phyloP scores from a whole-genome alignment of 1,284 basidiomycete species.

The Ustilago sp. region DNA sequence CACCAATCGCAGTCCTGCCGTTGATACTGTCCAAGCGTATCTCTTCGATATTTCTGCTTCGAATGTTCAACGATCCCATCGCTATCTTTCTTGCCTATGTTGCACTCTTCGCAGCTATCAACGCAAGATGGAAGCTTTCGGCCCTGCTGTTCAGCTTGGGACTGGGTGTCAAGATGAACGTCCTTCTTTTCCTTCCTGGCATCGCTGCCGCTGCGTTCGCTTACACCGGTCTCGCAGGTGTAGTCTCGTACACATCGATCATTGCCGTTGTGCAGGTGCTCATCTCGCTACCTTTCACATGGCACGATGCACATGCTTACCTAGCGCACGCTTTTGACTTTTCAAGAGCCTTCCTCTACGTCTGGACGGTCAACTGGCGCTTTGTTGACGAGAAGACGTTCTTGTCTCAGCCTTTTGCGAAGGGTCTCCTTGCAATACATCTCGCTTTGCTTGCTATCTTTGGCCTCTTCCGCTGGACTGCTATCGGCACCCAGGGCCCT shows the following conservation, averaged over 20 bases:
- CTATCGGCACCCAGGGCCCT: constrained; percentile 77
- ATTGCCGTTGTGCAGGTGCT: constrained; percentile 73
- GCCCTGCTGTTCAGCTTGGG: constrained; percentile 81
- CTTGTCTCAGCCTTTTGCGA: constrained; percentile 77
- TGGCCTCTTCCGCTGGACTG: constrained; percentile 76
- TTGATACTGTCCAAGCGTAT: constrained; percentile 89
- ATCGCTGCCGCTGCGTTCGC: constrained; percentile 77
- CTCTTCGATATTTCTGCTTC: constrained; percentile 90
- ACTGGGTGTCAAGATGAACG: constrained; percentile 95
- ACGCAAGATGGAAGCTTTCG: constrained; percentile 76
- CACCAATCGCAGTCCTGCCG: constrained; percentile 74
- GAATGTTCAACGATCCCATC: constrained; percentile 96
- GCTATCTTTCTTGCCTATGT: constrained; percentile 75
- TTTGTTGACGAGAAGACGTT: constrained; percentile 83
- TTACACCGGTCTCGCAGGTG: constrained; percentile 73
- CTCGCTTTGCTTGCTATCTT: constrained; percentile 76
- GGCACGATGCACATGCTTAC: constrained; percentile 77
- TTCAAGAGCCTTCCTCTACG: constrained; percentile 87
- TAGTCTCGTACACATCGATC: constrained; percentile 17
- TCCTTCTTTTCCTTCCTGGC: constrained; percentile 87
- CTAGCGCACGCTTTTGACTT: constrained; percentile 85
- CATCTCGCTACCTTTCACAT: constrained; percentile 81
- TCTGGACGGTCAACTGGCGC: constrained; percentile 99
- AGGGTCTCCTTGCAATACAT: constrained; percentile 78
- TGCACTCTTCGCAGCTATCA: constrained; percentile 72